A percentile compares a stretch with the other conserved stretches of the same genome.
phyloP scores from a whole-genome alignment of 164 flowering plant genomes.

The Amborella trichopoda region DNA sequence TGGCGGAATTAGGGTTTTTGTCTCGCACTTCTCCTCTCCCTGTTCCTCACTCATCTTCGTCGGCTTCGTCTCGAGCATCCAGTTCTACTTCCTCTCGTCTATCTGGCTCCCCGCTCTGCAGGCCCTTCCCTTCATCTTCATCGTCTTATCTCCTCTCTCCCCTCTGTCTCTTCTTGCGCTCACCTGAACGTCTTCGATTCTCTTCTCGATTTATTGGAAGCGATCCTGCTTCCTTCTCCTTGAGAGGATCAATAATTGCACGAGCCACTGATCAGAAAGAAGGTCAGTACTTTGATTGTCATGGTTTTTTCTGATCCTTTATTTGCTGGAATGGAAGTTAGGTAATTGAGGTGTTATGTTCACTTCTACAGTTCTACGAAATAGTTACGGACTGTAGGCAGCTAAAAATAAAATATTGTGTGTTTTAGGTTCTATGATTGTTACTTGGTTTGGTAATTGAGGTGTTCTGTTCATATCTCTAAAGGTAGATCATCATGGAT shows the following conservation, averaged over 20 bases:
- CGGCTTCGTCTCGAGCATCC: neutral
- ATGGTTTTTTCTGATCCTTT: neutral
- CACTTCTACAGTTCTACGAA: neutral
- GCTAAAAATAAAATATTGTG: neutral
- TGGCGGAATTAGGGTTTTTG: neutral
- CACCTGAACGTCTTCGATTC: neutral
- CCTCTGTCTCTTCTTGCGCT: conserved; percentile 1
- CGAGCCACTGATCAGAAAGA: conserved; percentile 1
- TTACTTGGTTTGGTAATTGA: too few species aligned
- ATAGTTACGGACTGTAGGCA: neutral
- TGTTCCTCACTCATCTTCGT: too few species aligned
- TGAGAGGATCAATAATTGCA: neutral
- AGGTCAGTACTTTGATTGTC: neutral
- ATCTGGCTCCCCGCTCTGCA: neutral
- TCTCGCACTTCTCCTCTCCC: too few species aligned
- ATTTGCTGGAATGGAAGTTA: neutral
- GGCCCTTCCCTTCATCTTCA: neutral
- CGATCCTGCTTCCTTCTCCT: neutral
- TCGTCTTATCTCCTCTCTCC: neutral
- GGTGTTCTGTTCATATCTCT: too few species aligned
- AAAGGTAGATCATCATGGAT: too few species aligned
- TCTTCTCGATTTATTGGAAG: neutral
- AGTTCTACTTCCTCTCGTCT: neutral
- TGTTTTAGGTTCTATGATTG: too few species aligned
- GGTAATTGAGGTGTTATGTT: neutral